A percentile compares a stretch with the other conserved stretches of the same genome.
Evolutionary conservation across 2,329 filamentous ascomycete genomes (phyloP).

Genomic region (Fusarium piperis): DNA sequence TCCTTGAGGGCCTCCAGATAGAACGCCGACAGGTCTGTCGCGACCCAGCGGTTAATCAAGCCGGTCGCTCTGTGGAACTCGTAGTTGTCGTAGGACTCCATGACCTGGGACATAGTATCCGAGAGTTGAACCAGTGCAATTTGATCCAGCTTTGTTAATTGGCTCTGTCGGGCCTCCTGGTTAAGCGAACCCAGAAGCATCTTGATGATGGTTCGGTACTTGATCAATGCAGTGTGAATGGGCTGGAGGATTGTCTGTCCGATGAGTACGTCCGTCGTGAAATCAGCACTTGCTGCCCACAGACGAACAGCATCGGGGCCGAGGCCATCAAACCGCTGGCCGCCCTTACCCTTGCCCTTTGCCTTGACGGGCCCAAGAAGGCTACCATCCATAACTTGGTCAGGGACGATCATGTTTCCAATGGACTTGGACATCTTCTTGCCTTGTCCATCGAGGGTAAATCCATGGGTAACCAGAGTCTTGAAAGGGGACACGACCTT

Average conservation of each 20-base stretch:
- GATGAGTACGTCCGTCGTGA: conserved; percentile 86
- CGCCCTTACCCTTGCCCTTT: conserved; percentile 59
- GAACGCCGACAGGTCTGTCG: conserved; percentile 86
- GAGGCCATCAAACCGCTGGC: conserved; percentile 70
- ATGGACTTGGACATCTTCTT: conserved; percentile 99
- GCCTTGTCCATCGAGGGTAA: conserved; percentile 88
- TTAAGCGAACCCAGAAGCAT: conserved; percentile 85
- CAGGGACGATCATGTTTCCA: conserved; percentile 85
- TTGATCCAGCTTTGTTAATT: conserved; percentile 71
- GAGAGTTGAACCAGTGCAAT: conserved; percentile 81
- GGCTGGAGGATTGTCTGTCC: conserved; percentile 80
- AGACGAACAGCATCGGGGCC: conserved; percentile 88
- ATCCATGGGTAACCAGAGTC: conserved; percentile 93
- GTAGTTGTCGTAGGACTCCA: conserved; percentile 71
- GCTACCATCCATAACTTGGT: conserved; percentile 85
- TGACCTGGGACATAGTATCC: conserved; percentile 71
- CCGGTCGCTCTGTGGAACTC: conserved; percentile 85
- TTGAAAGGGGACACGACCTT: conserved; percentile 74
- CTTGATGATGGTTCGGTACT: conserved; percentile 89
- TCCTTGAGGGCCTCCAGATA: conserved; percentile 96
- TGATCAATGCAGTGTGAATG: conserved; percentile 80
- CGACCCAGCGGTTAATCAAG: conserved; percentile 82
- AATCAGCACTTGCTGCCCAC: conserved; percentile 93
- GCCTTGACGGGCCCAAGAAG: conserved; percentile 75
- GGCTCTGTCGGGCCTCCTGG: conserved; percentile 59